Evolutionary conservation across 2,329 filamentous ascomycete species (phyloP).

Genomic region (Lasiodiplodia theobromae): DNA sequence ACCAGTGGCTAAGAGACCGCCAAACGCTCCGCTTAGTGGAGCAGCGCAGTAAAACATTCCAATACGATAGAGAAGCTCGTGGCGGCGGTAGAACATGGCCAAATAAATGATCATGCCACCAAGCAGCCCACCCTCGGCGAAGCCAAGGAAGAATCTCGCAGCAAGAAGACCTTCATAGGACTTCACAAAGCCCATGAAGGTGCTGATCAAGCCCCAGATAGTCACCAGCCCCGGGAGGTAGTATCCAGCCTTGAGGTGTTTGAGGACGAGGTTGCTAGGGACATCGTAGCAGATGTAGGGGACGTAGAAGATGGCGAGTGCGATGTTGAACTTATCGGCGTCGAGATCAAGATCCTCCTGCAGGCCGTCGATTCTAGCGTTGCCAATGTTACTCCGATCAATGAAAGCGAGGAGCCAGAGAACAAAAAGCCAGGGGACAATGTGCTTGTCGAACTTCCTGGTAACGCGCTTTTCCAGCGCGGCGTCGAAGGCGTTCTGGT

Average conservation of each 20-base stretch:
- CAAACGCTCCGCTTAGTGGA: slow-evolving; percentile 51
- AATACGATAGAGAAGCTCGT: slow-evolving; percentile 51
- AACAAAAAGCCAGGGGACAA: slow-evolving; percentile 55
- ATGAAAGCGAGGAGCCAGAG: slow-evolving; percentile 59
- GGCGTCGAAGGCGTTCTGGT: slow-evolving; percentile 14
- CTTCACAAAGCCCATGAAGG: slow-evolving; percentile 52
- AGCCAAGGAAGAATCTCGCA: slow-evolving; percentile 50
- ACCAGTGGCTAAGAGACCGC: slow-evolving; percentile 52
- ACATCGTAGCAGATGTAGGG: slow-evolving; percentile 52
- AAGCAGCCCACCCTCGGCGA: slow-evolving; percentile 52
- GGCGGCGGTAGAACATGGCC: slow-evolving; percentile 51
- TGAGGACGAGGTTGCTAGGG: slow-evolving; percentile 51
- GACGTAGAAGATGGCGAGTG: slow-evolving; percentile 55
- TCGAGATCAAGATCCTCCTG: slow-evolving; percentile 48
- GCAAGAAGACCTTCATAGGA: slow-evolving; percentile 50
- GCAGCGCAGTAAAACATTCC: slow-evolving; percentile 48
- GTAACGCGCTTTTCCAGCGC: slow-evolving; percentile 46
- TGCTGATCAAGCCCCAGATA: slow-evolving; percentile 50
- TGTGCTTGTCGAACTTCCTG: slow-evolving; percentile 51
- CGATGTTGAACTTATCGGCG: slow-evolving; percentile 52
- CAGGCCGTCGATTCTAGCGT: slow-evolving; percentile 53
- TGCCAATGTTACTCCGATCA: slow-evolving; percentile 52
- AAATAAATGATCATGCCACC: slow-evolving; percentile 53
- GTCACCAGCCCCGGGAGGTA: slow-evolving; percentile 51
- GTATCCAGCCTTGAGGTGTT: slow-evolving; percentile 49